Conservation (phyloP, 257 asterid genomes). For the Nyctanthes arbortristis region DNA sequence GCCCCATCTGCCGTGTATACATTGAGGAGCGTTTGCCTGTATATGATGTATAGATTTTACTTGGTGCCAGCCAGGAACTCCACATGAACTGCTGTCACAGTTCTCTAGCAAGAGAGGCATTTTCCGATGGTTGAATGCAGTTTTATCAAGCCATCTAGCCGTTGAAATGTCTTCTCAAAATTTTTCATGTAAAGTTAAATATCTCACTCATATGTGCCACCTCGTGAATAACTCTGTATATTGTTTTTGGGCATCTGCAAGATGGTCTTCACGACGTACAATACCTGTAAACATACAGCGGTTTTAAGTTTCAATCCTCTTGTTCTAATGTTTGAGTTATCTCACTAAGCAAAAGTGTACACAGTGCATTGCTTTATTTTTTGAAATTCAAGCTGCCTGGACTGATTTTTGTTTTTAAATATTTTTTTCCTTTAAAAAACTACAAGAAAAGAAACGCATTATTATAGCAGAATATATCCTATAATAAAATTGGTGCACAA, state of each 20-base stretch:
- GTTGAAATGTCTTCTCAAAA: neutral
- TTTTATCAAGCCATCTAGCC: conserved; percentile 65
- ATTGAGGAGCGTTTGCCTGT: conserved; percentile 78
- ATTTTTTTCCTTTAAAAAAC: no score
- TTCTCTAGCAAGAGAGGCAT: neutral
- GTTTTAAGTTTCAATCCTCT: no score
- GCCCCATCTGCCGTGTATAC: conserved; percentile 86
- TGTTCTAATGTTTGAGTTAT: no score
- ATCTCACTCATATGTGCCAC: neutral
- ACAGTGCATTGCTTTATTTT: no score
- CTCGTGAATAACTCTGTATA: conserved; percentile 18
- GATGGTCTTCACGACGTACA: no score
- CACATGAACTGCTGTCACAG: conserved; percentile 1
- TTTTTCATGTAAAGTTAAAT: neutral
- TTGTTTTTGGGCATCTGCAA: neutral
- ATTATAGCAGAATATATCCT: no score
- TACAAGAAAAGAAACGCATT: no score
- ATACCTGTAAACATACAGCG: no score
- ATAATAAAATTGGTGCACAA: no score
- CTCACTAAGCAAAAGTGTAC: no score
- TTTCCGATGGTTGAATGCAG: conserved; percentile 51
- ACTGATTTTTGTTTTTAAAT: no score
- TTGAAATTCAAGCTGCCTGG: no score
- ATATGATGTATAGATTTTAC: conserved; percentile 53
- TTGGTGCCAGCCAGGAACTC: neutral